These are phyloP conservation scores for Cajanus cajan DNA, from an alignment of 306 rosid species.

Conservation along the genomic window DNA sequence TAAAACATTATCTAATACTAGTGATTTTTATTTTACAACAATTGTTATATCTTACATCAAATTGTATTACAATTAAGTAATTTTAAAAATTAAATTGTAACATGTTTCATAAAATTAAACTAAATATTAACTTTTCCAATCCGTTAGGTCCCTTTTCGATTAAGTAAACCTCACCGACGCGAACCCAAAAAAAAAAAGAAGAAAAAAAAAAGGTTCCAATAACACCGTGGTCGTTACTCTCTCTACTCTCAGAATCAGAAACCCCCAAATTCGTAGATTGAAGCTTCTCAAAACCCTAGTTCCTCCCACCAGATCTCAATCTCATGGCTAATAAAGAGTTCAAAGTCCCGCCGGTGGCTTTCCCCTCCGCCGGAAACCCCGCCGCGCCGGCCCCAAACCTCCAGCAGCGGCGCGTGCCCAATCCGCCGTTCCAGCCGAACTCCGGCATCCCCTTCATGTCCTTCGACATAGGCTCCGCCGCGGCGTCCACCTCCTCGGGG, in stretches of 20 bases:
- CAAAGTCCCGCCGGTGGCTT: conserved; percentile 85
- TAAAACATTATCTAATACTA: too few relatives aligned
- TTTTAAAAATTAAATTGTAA: neutral
- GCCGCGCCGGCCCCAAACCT: conserved; percentile 37
- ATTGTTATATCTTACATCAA: too few relatives aligned
- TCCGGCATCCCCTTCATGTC: conserved; percentile 93
- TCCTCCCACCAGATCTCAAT: conserved; percentile 19
- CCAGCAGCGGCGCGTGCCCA: conserved; percentile 71
- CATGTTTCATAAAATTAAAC: neutral
- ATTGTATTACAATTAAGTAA: too few relatives aligned
- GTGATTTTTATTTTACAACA: too few relatives aligned
- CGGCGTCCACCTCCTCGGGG: conserved; percentile 63
- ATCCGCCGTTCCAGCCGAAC: conserved; percentile 85
- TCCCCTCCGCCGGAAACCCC: conserved; percentile 74
- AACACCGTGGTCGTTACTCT: neutral
- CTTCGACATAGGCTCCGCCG: conserved; percentile 83
- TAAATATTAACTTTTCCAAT: neutral
- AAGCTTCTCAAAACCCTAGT: conserved; percentile 43
- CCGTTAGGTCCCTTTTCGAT: neutral
- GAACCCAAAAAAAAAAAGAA: neutral
- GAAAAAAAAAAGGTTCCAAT: neutral
- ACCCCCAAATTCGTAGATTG: neutral
- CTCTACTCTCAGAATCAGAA: neutral
- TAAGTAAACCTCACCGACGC: neutral
- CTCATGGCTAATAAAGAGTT: conserved; percentile 58